Evolutionary conservation across 495 filamentous ascomycete species (phyloP).

Genomic region (Podospora pseudocomata): DNA sequence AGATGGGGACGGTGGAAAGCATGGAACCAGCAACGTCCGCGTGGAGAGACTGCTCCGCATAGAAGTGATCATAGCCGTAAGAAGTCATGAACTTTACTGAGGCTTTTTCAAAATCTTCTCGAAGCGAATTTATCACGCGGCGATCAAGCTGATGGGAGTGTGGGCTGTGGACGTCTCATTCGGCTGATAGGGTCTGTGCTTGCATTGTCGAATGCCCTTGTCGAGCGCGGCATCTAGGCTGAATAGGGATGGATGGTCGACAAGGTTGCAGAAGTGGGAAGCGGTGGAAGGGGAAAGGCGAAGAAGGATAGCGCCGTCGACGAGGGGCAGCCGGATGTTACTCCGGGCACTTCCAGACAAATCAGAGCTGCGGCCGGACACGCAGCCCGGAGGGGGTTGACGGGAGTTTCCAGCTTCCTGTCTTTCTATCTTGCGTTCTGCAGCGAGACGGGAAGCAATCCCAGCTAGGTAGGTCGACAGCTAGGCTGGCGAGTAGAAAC

Average conservation of each 20-base stretch:
- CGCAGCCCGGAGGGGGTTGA: background rate
- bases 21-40: too few relatives aligned
- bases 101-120: background rate
- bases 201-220: conserved; percentile 6
- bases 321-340: conserved; percentile 5
- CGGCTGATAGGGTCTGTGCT: conserved; percentile 12
- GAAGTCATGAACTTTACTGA: too few relatives aligned
- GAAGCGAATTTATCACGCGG: background rate
- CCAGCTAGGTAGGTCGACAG: background rate
- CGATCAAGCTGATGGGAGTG: background rate
- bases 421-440: background rate
- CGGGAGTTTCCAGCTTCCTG: background rate
- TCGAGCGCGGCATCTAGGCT: background rate
- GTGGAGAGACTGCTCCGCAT: too few relatives aligned
- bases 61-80: too few relatives aligned
- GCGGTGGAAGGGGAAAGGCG: background rate
- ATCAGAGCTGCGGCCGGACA: background rate
- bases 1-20: too few relatives aligned
- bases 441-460: background rate
- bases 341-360: background rate
- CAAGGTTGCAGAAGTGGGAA: background rate
- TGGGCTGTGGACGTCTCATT: background rate
- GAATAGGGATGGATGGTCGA: conserved; percentile 1
- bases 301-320: background rate
- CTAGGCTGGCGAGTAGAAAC: background rate